Base-by-base conservation (phyloP, 768 basidiomycete species). In the Macrolepiota dolichaula region DNA sequence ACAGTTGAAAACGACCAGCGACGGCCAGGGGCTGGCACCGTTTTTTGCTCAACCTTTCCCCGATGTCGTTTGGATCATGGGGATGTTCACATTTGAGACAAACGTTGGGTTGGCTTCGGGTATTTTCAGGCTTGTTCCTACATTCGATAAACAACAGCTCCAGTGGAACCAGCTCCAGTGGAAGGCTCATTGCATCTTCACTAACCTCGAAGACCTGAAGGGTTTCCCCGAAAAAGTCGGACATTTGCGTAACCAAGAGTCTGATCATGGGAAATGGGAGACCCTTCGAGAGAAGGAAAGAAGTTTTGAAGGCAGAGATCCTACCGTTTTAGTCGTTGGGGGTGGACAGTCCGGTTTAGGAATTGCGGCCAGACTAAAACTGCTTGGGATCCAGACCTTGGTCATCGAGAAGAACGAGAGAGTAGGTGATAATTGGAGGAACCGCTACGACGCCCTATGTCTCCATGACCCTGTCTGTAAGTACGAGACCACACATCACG, bases 261-360 rank as follows among this genome's bases (percentile, higher is more conserved):
- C 79, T 2, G 76, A 78, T 64, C 81, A 83, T 69, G 83, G 82
- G 40, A 70, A 74, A 61, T 87, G 85, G 85, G 70, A 73, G 50
- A 74, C 74, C 40, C 68, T 71, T 53, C 74, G 82, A 12, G 71
- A 67, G 9, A 68, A 65, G 38, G 77, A 81, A 62, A 59, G 64
- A 32, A 76, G 85, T 27, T 84, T 84, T 64, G 71, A 69, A 36
- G 74, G 77, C 29, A 63, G 61, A 0, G 79, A 83, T 51, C 86
- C 87, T 0, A 75, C 75, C 0, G 85, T 85, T 2, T 65, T 87
- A 25, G 72, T 87, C 55, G 71, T 87, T n/a, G 84, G 86, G 6
- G 86, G 75, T 0, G 87, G 86, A 0, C 88, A 88, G 61, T 81
- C 77, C 59, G 89, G 88, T 0, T 72, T 92, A 11, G 81, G 79